Conservation (phyloP, 768 basidiomycete species). For the Baorangia bicolor region DNA sequence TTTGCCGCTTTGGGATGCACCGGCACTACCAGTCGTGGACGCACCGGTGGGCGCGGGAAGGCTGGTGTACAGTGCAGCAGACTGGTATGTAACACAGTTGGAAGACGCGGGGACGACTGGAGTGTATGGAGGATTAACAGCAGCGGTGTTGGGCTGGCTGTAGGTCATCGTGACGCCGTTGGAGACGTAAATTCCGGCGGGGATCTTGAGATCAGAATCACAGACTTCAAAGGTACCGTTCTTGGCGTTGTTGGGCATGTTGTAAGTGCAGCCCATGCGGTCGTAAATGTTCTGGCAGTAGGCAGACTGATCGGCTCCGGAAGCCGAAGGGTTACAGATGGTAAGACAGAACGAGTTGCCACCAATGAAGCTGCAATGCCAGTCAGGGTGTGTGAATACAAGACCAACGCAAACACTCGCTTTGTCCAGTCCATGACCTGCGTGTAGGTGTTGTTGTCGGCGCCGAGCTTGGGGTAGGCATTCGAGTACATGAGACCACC, state of each 20-base stretch:
- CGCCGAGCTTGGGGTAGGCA: slow-evolving; percentile 43
- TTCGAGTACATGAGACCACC: slow-evolving; percentile 70
- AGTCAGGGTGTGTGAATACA: neutral
- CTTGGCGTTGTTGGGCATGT: slow-evolving; percentile 62
- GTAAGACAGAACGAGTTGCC: slow-evolving; percentile 65
- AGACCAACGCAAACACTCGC: slow-evolving; percentile 33
- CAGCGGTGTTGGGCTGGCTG: slow-evolving; percentile 39
- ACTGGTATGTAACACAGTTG: slow-evolving; percentile 42
- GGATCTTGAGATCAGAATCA: slow-evolving; percentile 59
- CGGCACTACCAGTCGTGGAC: neutral
- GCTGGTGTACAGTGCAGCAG: slow-evolving; percentile 35
- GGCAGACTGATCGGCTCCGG: slow-evolving; percentile 38
- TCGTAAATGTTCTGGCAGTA: slow-evolving; percentile 76
- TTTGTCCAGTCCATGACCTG: slow-evolving; percentile 70
- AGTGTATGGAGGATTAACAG: slow-evolving; percentile 40
- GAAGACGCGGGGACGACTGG: slow-evolving; percentile 41
- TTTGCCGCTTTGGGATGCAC: slow-evolving; percentile 9
- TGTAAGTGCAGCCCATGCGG: slow-evolving; percentile 70
- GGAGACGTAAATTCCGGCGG: slow-evolving; percentile 51
- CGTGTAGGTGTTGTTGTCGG: slow-evolving; percentile 39
- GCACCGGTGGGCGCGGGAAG: slow-evolving; percentile 14
- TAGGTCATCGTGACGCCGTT: slow-evolving; percentile 44
- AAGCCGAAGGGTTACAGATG: slow-evolving; percentile 56
- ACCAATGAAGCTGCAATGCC: slow-evolving; percentile 57
- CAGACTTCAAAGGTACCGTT: slow-evolving; percentile 65